Conservation (phyloP, 306 rosid genomes). For the Acacia acuminata region DNA sequence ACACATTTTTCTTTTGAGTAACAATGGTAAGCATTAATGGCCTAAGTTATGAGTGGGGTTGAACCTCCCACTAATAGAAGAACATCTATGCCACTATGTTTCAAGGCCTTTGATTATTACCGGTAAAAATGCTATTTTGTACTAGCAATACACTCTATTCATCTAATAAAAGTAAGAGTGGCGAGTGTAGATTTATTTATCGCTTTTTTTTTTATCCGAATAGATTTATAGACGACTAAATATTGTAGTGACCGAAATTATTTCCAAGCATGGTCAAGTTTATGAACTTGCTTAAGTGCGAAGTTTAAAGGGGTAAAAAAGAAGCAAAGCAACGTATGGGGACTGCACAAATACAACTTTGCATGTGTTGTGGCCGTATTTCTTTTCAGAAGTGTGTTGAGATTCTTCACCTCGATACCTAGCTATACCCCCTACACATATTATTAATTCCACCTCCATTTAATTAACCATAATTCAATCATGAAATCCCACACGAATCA, state of each 20-base stretch:
- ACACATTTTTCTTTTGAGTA: too few relatives aligned
- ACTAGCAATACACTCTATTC: too few relatives aligned
- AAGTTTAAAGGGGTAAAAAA: slow-evolving; percentile 3
- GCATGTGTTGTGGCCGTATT: not conserved
- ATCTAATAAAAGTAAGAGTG: too few relatives aligned
- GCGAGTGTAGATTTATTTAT: not conserved
- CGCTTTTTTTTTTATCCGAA: not conserved
- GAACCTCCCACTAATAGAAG: too few relatives aligned
- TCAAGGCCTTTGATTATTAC: too few relatives aligned
- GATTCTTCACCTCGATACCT: not conserved
- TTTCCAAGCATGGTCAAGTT: not conserved
- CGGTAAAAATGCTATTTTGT: too few relatives aligned
- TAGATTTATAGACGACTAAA: too few relatives aligned
- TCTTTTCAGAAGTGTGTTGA: not conserved
- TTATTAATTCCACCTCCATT: not conserved
- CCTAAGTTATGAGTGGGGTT: too few relatives aligned
- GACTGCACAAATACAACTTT: not conserved
- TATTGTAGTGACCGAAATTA: not conserved
- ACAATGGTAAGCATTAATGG: too few relatives aligned
- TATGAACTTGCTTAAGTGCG: slow-evolving; percentile 27
- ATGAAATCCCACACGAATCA: not conserved
- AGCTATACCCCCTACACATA: not conserved
- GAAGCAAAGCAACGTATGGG: not conserved
- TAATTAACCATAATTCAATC: not conserved
- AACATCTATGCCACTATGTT: too few relatives aligned